These are phyloP conservation scores for Euphrasia confusa DNA, from an alignment of 257 asterid genomes.

Conservation along the genomic window DNA sequence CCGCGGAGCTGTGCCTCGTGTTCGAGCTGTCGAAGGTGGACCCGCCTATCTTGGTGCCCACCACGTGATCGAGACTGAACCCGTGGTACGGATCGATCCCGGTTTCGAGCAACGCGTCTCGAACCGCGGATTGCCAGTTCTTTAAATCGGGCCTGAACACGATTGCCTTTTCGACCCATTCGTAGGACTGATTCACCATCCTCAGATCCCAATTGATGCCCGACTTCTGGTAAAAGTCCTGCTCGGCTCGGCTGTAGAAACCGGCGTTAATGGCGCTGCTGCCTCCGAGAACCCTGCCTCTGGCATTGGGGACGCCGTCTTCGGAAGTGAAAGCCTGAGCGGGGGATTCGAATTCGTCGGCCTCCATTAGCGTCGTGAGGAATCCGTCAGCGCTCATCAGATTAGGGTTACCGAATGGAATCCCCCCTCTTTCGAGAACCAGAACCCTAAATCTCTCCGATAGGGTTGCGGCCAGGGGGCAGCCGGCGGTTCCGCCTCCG, in stretches of 20 bases:
- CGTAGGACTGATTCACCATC: slow-evolving; percentile 66
- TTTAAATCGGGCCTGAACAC: slow-evolving; percentile 73
- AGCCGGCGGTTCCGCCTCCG: slow-evolving; percentile 95
- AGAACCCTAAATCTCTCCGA: slow-evolving; percentile 61
- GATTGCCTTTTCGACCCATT: slow-evolving; percentile 76
- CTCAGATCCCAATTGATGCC: slow-evolving; percentile 54
- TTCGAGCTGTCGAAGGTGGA: slow-evolving; percentile 72
- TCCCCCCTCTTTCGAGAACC: slow-evolving; percentile 79
- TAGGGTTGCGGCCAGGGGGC: slow-evolving; percentile 85
- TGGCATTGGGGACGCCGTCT: slow-evolving; percentile 80
- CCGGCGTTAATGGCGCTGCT: slow-evolving; percentile 86
- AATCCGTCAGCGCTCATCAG: slow-evolving; percentile 77
- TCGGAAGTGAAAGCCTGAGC: slow-evolving; percentile 76
- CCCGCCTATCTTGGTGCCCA: slow-evolving; percentile 90
- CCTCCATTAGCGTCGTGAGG: slow-evolving; percentile 49
- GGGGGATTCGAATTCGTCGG: slow-evolving; percentile 58
- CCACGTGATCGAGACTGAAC: slow-evolving; percentile 60
- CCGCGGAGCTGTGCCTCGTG: slow-evolving; percentile 71
- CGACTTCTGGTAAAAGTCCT: slow-evolving; percentile 34
- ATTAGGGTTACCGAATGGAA: slow-evolving; percentile 51
- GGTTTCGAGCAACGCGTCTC: slow-evolving; percentile 79
- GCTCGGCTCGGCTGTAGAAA: slow-evolving; percentile 41
- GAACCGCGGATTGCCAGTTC: slow-evolving; percentile 73
- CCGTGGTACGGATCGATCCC: slow-evolving; percentile 72
- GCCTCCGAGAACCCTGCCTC: slow-evolving; percentile 97